Percentiles rank a stretch among this genome's conserved stretches.
phyloP scores from a whole-genome alignment of 1,284 basidiomycete species.

The Cutaneotrichosporon sp. region DNA sequence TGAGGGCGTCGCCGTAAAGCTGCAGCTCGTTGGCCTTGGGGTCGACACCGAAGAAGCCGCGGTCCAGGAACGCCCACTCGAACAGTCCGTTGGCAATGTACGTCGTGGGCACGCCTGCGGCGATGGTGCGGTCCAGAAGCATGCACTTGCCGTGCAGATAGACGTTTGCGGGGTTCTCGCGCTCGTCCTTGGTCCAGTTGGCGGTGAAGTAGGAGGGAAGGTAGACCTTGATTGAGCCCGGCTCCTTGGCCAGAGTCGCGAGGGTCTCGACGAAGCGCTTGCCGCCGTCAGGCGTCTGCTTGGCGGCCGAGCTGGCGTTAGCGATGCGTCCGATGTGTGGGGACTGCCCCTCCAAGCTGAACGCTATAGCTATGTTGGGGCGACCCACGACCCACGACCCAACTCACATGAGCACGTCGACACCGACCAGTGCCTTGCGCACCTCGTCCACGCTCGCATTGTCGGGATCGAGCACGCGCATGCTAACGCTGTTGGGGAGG shows the following conservation, averaged over 20 bases:
- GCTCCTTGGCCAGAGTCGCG: constrained; percentile 5
- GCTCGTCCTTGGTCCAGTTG: constrained; percentile 16
- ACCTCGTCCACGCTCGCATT: constrained; percentile 2
- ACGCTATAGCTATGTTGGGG: too few relatives aligned
- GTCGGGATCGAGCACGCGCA: constrained; percentile 18
- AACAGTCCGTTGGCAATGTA: constrained; percentile 20
- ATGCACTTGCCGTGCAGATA: constrained; percentile 9
- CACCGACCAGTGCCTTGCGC: constrained; percentile 8
- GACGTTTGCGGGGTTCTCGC: neutral
- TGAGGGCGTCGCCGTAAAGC: constrained; percentile 15
- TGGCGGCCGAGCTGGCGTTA: constrained; percentile 13
- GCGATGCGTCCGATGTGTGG: neutral
- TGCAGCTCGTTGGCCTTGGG: constrained; percentile 16
- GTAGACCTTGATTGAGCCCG: constrained; percentile 10
- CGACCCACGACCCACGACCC: too few relatives aligned
- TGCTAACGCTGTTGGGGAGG: constrained; percentile 18
- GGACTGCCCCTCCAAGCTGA: too few relatives aligned
- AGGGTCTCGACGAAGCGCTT: constrained; percentile 7
- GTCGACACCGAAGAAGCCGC: constrained; percentile 15
- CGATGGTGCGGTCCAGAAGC: constrained; percentile 1
- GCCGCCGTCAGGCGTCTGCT: constrained; percentile 5
- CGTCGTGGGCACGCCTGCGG: constrained; percentile 16
- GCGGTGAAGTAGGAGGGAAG: constrained; percentile 24
- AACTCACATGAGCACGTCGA: constrained; percentile 12
- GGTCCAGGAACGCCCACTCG: constrained; percentile 11